Evolutionary conservation across 2,329 filamentous ascomycete genomes (phyloP), one percentile per base, ranked within the genome.

Genomic region (Xylaria sp.): DNA sequence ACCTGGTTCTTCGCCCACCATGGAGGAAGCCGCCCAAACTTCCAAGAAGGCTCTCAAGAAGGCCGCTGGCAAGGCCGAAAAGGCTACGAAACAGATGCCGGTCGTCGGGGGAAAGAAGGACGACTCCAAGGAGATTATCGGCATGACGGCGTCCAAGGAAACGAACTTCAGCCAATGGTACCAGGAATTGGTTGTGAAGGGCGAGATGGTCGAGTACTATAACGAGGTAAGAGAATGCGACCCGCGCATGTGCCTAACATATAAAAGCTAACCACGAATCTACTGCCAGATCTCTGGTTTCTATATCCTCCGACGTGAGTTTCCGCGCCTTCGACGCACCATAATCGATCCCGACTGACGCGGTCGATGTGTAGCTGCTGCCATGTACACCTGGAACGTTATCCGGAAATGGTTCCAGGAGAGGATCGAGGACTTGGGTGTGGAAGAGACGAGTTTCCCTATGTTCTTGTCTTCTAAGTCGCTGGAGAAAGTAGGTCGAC

Each of bases 181-280:
- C 82, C 93, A 97, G 83, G 95, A 99, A 83, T 93, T 98, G 69
- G 91, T 99, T 65, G 90, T 94, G 78, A 99, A 99, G 87, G 93
- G 93, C 75, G 93, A 97, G 80, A 93, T 99, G 91, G 91, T 98
- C 76, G 94, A 97, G 78, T 99, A 97, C 87, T 98, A 97, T 79
- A 84, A 74, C 59, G 81, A 83, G 72, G 76, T 77, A 62, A 67
- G 72, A 57, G 53, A 57, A 36, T 23, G 43, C 43, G 58, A 66
- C 34, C 34, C 36, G n/a, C 18, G 28, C 28, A 25, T 56, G n/a
- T 20, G n/a, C 30, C 50, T 3, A 53, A 53, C 8, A 20, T 32
- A 4, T 53, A 5, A 18, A 43, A 20, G 43, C 68, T 70, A 34
- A 67, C 60, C 30, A 20, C 15, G 45, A 45, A 13, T 28, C 15